Evolutionary conservation across 2,329 filamentous ascomycete genomes (phyloP).

Genomic region (Claviceps arundinis): DNA sequence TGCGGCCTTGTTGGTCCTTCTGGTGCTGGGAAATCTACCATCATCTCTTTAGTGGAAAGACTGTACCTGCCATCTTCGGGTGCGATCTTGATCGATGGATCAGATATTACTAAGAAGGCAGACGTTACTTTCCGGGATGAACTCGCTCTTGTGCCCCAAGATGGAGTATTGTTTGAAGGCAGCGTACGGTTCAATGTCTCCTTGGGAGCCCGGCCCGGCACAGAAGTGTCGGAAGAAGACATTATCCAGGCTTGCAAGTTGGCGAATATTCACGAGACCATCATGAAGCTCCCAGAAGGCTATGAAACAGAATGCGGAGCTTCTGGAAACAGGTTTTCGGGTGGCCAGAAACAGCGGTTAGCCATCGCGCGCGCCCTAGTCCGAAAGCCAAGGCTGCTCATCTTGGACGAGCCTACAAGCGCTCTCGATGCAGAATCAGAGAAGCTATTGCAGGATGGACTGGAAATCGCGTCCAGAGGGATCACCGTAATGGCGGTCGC

Average conservation of each 20-base stretch:
- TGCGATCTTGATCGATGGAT: slow-evolving; percentile 32
- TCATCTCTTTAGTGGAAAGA: slow-evolving; percentile 33
- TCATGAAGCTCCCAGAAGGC: slow-evolving; percentile 38
- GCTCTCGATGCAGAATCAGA: slow-evolving; percentile 44
- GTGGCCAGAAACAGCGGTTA: slow-evolving; percentile 57
- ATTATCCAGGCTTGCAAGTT: slow-evolving; percentile 48
- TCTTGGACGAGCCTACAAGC: slow-evolving; percentile 38
- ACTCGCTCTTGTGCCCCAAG: slow-evolving; percentile 37
- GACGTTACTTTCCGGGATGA: slow-evolving; percentile 30
- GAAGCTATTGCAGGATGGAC: slow-evolving; percentile 40
- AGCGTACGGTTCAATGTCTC: slow-evolving; percentile 35
- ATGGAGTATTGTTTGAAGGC: slow-evolving; percentile 35
- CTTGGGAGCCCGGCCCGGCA: slow-evolving; percentile 34
- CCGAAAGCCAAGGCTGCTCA: slow-evolving; percentile 47
- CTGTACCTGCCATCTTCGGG: slow-evolving; percentile 40
- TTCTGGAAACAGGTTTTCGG: slow-evolving; percentile 51
- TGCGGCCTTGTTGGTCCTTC: slow-evolving; percentile 28
- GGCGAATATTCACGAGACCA: slow-evolving; percentile 51
- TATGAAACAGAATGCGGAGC: slow-evolving; percentile 46
- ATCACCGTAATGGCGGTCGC: slow-evolving; percentile 31
- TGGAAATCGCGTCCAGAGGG: slow-evolving; percentile 32
- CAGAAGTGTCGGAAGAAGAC: slow-evolving; percentile 37
- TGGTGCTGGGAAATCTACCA: slow-evolving; percentile 34
- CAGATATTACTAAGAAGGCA: slow-evolving; percentile 11
- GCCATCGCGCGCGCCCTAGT: slow-evolving; percentile 56